Evolutionary conservation across 352 stramenopile species (phyloP).

Genomic region (Achlya hypogyna): DNA sequence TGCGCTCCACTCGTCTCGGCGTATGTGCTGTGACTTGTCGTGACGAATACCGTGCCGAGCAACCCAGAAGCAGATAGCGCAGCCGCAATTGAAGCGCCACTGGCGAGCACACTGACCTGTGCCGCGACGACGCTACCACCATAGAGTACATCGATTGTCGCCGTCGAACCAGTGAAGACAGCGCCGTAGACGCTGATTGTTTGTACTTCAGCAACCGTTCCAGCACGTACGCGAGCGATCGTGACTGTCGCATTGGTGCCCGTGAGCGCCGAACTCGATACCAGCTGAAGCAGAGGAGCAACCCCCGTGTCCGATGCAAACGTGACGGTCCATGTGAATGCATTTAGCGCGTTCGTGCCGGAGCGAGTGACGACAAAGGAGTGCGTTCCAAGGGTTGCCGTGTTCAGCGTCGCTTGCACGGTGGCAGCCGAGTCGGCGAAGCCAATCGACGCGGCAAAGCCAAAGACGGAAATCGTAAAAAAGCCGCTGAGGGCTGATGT

Average conservation of each 20-base stretch:
- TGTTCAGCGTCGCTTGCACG: constrained; percentile 12
- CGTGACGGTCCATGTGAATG: constrained; percentile 23
- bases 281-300: constrained; percentile 11
- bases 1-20: neutral
- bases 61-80: neutral
- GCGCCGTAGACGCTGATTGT: constrained; percentile 21
- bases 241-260: constrained; percentile 3
- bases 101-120: constrained; percentile 19
- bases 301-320: constrained; percentile 17
- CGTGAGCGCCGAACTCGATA: neutral
- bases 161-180: neutral
- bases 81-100: constrained; percentile 2
- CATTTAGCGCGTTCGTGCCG: neutral
- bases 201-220: constrained; percentile 23
- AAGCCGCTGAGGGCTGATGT: constrained; percentile 19
- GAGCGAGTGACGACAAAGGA: constrained; percentile 17
- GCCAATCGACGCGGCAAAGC: constrained; percentile 20
- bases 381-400: constrained; percentile 17
- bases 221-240: constrained; percentile 15
- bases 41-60: constrained; percentile 17
- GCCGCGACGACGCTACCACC: neutral
- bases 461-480: constrained; percentile 26
- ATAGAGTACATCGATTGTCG: constrained; percentile 11
- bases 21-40: neutral
- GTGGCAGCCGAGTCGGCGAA: constrained; percentile 6